Evolutionary conservation across 768 basidiomycete species (phyloP), one percentile per base, ranked within the genome.

Genomic region (Calocybe indica): DNA sequence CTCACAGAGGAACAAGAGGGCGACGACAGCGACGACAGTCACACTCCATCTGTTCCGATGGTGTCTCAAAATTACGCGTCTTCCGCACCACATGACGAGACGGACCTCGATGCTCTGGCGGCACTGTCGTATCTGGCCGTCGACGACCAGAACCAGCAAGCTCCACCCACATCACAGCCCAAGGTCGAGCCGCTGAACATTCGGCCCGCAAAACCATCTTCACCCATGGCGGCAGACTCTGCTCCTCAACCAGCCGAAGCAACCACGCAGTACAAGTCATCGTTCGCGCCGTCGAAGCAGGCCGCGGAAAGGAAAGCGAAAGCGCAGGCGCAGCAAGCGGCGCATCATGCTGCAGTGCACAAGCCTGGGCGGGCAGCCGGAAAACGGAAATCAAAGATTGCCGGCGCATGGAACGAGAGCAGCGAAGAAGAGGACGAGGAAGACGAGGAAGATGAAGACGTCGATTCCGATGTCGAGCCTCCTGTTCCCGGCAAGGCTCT

Each of bases 391-490:
- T 75, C 60, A 62, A 78, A 55, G 72, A 76, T 59, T 69, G 82
- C 53, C 65, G 85, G 58, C 65, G 83, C 53, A 67, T 65, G 85
- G 63, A 75, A 79, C 47, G 85, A 83, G 56, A 88, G 85, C 56
- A 87, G 86, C 47, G 88, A 89, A 22, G 87, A 88, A 46, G 89
- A 92, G 37, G 88, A 88, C 5, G 88, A 91, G 3, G 89, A 94
- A 2, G 92, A 93, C 5, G 88, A 92, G 0, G 88, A 84, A 0
- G 84, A 83, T 9, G 83, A 82, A 2, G 87, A 87, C 6, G 82
- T 72, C 5, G 83, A 86, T 58, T 85, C 83, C 4, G 84, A 85
- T 52, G 70, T 58, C 46, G 74, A 70, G 37, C 66, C 63, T 5
- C 56, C 69, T 30, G 22, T 22, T 22, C 22, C 22, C 22, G 4